A percentile compares a stretch with the other conserved stretches of the same genome.
These are phyloP conservation scores for Ceratobasidium theobromae DNA, from an alignment of 1,284 basidiomycete species.

Conservation along the genomic window DNA sequence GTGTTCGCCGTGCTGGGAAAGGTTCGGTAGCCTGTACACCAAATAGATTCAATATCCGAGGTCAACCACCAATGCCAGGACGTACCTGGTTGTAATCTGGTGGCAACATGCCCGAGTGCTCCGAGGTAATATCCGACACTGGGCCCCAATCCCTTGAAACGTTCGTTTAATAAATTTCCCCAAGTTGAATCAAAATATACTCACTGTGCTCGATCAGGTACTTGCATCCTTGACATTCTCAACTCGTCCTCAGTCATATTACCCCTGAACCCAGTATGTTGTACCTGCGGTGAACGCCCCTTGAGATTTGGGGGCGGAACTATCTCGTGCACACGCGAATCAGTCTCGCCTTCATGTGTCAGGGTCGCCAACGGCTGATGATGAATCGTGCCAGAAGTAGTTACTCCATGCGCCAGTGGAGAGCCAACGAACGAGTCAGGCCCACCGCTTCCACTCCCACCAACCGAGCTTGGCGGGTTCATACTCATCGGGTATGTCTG, in stretches of 20 bases:
- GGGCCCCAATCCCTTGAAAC: slow-evolving; percentile 13
- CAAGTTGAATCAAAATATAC: not conserved
- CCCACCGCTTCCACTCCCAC: not conserved
- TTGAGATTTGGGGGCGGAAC: slow-evolving; percentile 19
- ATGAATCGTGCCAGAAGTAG: not conserved
- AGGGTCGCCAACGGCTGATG: slow-evolving; percentile 12
- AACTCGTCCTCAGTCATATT: slow-evolving; percentile 21
- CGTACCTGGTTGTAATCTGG: slow-evolving; percentile 18
- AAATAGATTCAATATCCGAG: not conserved
- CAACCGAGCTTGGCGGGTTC: slow-evolving; percentile 20
- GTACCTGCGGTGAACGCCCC: not conserved
- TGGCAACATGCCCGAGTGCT: not conserved
- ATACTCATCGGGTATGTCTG: slow-evolving; percentile 7
- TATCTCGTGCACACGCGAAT: not conserved
- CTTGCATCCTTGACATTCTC: slow-evolving; percentile 8
- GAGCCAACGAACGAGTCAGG: not conserved
- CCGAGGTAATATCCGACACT: not conserved
- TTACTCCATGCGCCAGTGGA: not conserved
- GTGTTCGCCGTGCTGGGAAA: not conserved
- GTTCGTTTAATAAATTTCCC: not conserved
- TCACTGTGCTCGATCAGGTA: slow-evolving; percentile 16
- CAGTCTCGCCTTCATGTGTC: slow-evolving; percentile 6
- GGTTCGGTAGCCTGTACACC: slow-evolving; percentile 16
- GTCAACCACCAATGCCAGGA: not conserved
- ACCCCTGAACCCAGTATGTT: not conserved